Evolutionary conservation across 2,329 filamentous ascomycete species (phyloP), one percentile per base, ranked within the genome.

Genomic region (Neophaeococcomyces mojaviensis): DNA sequence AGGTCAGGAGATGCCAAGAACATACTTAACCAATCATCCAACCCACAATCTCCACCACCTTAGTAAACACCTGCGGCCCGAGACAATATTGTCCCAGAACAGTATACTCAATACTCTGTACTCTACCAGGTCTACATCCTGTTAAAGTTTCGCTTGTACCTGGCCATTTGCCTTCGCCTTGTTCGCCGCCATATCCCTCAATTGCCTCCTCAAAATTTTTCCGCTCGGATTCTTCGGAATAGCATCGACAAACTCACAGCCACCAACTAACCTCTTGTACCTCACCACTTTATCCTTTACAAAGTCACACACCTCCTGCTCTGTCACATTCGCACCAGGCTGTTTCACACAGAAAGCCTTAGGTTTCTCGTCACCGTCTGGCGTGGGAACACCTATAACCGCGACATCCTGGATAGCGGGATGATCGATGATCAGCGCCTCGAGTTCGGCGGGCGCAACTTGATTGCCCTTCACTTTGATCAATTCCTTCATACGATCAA

Each of bases 401-500:
- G 69, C 71, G 2, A 64, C 70, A 48, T 74, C 71, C 20, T 58
- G 52, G 44, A 74, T 68, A 1, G 54, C 60, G 0, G 67, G 64
- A 51, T 73, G 69, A 35, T 65, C 62, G 4, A 72, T 59, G 2
- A 74, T 59, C 2, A 70, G 55, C 1, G 60, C 63, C 52, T 74
- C 71, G 8, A 74, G 55, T 49, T 74, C 71, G 1, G 70, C 68
- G 0, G 71, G 71, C 2, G 69, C 62, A 1, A 73, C 69, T 59
- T 72, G 69, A 62, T 68, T 72, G 38, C 67, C 55, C 60, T 84
- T 81, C 58, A 71, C 78, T 61, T 81, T 75, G 58, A 66, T 67
- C 22, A 65, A 57, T 41, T 63, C 67, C 65, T 84, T 86, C 12
- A 84, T 68, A 3, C 87, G 80, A 60, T 94, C 87, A 1, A 86